These are phyloP conservation scores for Fusarium neocosmosporiellum DNA, from an alignment of 2,329 filamentous ascomycete species.

Conservation along the genomic window DNA sequence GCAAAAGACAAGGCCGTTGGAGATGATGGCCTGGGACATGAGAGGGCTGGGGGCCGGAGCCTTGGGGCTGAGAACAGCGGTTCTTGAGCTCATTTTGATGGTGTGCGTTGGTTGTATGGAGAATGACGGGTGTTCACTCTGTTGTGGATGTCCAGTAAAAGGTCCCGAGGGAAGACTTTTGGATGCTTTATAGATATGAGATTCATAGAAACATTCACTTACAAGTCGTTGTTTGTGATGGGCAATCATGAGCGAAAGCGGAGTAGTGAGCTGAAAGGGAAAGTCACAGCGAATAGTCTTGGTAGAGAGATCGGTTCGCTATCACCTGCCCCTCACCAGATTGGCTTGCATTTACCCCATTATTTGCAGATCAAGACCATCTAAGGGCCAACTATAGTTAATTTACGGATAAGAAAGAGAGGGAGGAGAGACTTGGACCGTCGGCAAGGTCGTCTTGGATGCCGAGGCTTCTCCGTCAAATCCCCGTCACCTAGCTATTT, in stretches of 20 bases:
- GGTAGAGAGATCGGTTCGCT: background rate
- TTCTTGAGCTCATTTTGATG: conserved; percentile 17
- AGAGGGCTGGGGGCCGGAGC: conserved; percentile 20
- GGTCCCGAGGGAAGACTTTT: background rate
- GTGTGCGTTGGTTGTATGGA: background rate
- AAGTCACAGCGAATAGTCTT: background rate
- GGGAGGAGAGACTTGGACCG: background rate
- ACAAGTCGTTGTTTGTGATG: background rate
- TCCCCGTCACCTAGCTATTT: background rate
- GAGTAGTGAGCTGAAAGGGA: background rate
- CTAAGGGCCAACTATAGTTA: background rate
- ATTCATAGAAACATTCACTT: background rate
- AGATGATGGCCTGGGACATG: conserved; percentile 30
- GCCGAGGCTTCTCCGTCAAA: background rate
- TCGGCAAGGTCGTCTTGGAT: background rate
- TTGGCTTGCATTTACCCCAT: background rate
- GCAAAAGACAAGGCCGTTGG: conserved; percentile 29
- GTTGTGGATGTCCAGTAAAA: background rate
- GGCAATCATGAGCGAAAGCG: background rate
- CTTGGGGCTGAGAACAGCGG: conserved; percentile 21
- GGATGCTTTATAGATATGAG: background rate
- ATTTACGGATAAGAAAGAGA: background rate
- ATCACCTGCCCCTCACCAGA: background rate
- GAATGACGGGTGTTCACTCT: background rate
- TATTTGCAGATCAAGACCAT: background rate